A percentile compares a stretch with the other conserved stretches of the same genome.
Evolutionary conservation across 169 alveolate genomes (phyloP).

Genomic region (Perkinsus marinus): DNA sequence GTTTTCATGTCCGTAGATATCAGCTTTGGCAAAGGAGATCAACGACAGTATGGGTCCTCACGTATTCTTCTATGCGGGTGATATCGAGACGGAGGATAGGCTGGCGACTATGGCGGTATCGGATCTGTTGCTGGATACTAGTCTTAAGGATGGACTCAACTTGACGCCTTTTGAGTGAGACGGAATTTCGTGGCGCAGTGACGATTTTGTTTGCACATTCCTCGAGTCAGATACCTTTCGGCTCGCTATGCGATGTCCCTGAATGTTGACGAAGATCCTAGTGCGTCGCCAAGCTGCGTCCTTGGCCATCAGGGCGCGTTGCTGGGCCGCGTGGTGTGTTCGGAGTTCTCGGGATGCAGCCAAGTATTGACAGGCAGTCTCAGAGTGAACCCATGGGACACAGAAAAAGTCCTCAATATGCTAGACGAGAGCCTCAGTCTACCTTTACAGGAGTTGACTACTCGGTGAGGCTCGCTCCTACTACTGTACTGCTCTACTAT

Average conservation of each 20-base stretch:
- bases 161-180: conserved; percentile 12
- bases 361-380: neutral
- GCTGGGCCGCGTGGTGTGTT: neutral
- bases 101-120: conserved; percentile 9
- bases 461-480: neutral
- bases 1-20: too few species aligned
- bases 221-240: neutral
- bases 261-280: neutral
- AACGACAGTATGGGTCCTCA: too few species aligned
- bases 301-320: neutral
- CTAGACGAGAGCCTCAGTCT: neutral
- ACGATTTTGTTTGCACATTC: too few species aligned
- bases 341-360: neutral
- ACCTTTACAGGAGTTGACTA: neutral
- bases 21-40: too few species aligned
- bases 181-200: too few species aligned
- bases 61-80: neutral
- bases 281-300: neutral
- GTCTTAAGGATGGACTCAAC: conserved; percentile 22
- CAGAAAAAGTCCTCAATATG: neutral
- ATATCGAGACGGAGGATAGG: conserved; percentile 14
- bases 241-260: neutral
- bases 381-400: neutral
- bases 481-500: too few species aligned
- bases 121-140: conserved; percentile 16